Evolutionary conservation across 1,284 basidiomycete species (phyloP).

Genomic region (Nidula niveotomentosa): DNA sequence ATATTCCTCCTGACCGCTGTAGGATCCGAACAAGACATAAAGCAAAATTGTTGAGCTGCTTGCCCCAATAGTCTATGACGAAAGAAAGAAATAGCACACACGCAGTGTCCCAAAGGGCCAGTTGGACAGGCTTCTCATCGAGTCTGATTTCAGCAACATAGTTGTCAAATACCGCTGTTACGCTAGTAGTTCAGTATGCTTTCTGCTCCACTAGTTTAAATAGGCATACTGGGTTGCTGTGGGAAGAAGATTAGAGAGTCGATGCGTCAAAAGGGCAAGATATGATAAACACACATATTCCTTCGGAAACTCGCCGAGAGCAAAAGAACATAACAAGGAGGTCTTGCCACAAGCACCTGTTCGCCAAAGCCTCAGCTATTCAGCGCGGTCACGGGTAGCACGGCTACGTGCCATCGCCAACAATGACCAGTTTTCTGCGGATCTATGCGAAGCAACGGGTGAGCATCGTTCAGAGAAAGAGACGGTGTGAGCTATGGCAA

Average conservation of each 20-base stretch:
- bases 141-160: slow-evolving; percentile 98
- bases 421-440: slow-evolving; percentile 89
- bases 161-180: slow-evolving; percentile 91
- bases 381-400: slow-evolving; percentile 10
- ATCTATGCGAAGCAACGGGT: slow-evolving; percentile 47
- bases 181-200: slow-evolving; percentile 6
- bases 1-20: slow-evolving; percentile 91
- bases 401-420: slow-evolving; percentile 80
- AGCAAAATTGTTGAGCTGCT: background rate
- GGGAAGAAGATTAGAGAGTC: slow-evolving; percentile 8
- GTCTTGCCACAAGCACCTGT: slow-evolving; percentile 85
- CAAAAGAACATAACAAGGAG: slow-evolving; percentile 85
- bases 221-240: slow-evolving; percentile 58
- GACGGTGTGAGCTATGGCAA: background rate
- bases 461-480: slow-evolving; percentile 7
- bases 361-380: slow-evolving; percentile 14
- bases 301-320: slow-evolving; percentile 95
- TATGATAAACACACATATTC: slow-evolving; percentile 76
- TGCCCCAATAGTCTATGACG: slow-evolving; percentile 1
- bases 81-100: slow-evolving; percentile 40
- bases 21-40: slow-evolving; percentile 10
- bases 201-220: slow-evolving; percentile 7
- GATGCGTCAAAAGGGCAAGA: slow-evolving; percentile 7
- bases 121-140: slow-evolving; percentile 95
- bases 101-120: slow-evolving; percentile 98